A percentile compares a stretch with the other conserved stretches of the same genome.
Conservation (phyloP, 495 filamentous ascomycete species). For the Wilcoxina mikolae region DNA sequence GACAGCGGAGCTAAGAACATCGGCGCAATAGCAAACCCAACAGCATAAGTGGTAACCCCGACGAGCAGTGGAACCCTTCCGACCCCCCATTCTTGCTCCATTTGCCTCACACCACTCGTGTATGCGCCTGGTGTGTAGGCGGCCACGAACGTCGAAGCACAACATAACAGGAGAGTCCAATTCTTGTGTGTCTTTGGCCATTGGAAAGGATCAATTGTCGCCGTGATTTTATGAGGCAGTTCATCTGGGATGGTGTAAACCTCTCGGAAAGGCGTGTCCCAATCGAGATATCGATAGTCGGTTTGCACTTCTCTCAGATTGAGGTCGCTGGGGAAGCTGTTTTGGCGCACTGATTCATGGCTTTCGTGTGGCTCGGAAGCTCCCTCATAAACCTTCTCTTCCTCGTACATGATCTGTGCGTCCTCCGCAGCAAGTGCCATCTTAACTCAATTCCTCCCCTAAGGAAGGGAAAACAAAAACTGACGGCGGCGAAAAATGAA, state of each 20-base stretch:
- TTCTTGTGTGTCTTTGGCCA: not conserved
- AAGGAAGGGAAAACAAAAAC: no score
- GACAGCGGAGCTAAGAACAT: constrained; percentile 86
- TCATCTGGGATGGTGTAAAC: constrained; percentile 13
- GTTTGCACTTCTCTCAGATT: not conserved
- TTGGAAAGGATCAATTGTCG: not conserved
- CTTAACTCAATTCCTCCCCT: no score
- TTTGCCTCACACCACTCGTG: constrained; percentile 47
- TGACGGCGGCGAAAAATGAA: no score
- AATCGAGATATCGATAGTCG: constrained; percentile 21
- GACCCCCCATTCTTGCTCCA: constrained; percentile 48
- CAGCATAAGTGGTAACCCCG: constrained; percentile 72
- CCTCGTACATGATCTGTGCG: not conserved
- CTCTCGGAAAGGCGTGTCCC: constrained; percentile 13
- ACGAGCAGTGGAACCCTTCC: constrained; percentile 49
- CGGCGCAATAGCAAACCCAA: constrained; percentile 70
- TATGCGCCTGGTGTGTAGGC: constrained; percentile 76
- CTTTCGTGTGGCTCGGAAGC: not conserved
- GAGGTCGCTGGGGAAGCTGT: not conserved
- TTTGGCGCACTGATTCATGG: not conserved
- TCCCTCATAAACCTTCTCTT: not conserved
- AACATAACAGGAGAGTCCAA: constrained; percentile 55
- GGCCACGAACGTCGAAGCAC: constrained; percentile 57
- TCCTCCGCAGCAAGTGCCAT: not conserved
- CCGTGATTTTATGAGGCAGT: constrained; percentile 14